A percentile compares a stretch with the other conserved stretches of the same genome.
Conservation (phyloP, 2,329 filamentous ascomycete genomes). For the Ophiostoma ips region DNA sequence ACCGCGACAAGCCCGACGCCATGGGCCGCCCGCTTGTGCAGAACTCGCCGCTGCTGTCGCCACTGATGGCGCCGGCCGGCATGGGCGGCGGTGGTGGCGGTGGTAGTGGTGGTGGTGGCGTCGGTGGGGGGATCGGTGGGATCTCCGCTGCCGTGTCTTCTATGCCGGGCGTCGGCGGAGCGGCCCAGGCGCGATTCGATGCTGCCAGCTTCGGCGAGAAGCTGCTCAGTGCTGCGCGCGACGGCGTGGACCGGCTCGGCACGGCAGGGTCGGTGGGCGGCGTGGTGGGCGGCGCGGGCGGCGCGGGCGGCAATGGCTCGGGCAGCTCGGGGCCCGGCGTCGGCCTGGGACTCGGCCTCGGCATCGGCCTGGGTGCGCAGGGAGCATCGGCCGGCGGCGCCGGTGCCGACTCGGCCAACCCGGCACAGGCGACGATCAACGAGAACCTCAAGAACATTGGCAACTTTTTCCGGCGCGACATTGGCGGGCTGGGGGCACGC, state of each 20-base stretch:
- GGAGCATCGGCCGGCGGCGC: neutral
- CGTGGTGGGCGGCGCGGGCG: conserved; percentile 19
- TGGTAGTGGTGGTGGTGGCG: conserved; percentile 10
- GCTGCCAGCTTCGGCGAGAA: conserved; percentile 55
- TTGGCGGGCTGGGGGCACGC: conserved; percentile 58
- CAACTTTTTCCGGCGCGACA: conserved; percentile 87
- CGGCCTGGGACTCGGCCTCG: neutral
- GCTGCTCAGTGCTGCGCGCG: conserved; percentile 73
- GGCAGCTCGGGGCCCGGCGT: conserved; percentile 15
- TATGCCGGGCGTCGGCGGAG: neutral
- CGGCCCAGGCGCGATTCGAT: conserved; percentile 8
- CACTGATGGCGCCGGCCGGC: conserved; percentile 37
- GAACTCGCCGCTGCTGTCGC: conserved; percentile 56
- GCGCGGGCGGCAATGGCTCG: conserved; percentile 14
- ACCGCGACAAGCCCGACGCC: conserved; percentile 59
- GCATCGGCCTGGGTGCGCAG: conserved; percentile 1
- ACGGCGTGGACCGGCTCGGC: conserved; percentile 67
- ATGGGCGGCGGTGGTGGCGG: conserved; percentile 27
- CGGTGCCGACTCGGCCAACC: conserved; percentile 12
- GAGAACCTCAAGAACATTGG: conserved; percentile 92
- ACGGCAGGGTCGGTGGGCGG: conserved; percentile 28
- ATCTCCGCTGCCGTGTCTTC: too few species aligned
- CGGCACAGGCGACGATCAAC: conserved; percentile 61
- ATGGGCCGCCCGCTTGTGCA: conserved; percentile 53
- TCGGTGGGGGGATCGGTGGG: too few species aligned